Base-by-base conservation (phyloP, 139 green algal species). In the Zygnema cylindricum region DNA sequence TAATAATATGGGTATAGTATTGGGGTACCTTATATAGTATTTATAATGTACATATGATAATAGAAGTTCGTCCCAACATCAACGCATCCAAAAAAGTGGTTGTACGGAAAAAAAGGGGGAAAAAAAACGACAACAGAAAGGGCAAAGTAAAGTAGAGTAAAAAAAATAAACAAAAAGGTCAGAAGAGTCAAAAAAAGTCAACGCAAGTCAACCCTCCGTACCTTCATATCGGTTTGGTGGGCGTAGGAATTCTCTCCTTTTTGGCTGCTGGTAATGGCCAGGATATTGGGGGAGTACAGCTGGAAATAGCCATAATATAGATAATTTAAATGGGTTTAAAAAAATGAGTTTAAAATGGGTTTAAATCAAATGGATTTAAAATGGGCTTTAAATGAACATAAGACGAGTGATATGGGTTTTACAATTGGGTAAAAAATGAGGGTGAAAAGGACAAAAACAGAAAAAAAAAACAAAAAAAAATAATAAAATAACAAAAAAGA, bases 191-290 rank as follows among this genome's bases (percentile, higher is more conserved):
- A 1, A 7, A 22, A 2, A 40, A 33, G 32, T 43, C 57, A 35
- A 75, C 32, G 1, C 2, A 1, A 11, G 21, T 23, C n/a, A n/a
- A n/a, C n/a, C n/a, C n/a, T n/a, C n/a, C n/a, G n/a, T 1, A 96
- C 86, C 25, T 95, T 82, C 3, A 40, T 33, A 78, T 96, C 94
- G 0, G 89, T 84, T 43, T 93, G 88, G 82, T 96, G 90, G 22
- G 94, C 95, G 89, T 95, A 96, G 38, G 88, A 94, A 63, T 92
- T 95, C 90, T 97, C 94, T 21, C 88, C 92, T 92, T 87, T 90
- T 36, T 21, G 30, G 82, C 93, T 96, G 89, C 92, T 96, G 36
- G 87, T 91, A 2, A 96, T 91, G 2, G 88, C 87, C 23, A 95
- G n/a, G 22, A 96, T 85, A 22, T 86, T 82, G 0, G 94, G 95